Base-by-base conservation (phyloP, 306 rosid species). In the Ammopiptanthus mongolicus region DNA sequence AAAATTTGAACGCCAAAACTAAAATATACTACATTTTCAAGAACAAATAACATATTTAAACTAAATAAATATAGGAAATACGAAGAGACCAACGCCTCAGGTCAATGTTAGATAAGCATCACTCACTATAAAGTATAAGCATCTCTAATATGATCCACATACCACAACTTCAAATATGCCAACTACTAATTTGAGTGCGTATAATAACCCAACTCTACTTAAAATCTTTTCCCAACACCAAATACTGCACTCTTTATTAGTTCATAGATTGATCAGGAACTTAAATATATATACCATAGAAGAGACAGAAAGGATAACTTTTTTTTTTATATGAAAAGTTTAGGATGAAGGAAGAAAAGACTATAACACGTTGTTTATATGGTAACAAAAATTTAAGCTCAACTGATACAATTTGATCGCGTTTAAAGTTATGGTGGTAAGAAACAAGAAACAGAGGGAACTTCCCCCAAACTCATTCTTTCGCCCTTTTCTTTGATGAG, bases 401-500 rank as follows among this genome's bases (percentile, higher is more conserved):
- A 61, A 19, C 37, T 7, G 31, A 36, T 36, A 65, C 15, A 74
- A 50, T 63, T 75, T 48, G 51, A 46, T 62, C 56, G 34, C 25
- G 62, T 11, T 13, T 61, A 13, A 42, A 17, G 46, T 8, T 47
- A 36, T 57, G 56, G 66, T 57, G 34, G 41, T 19, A 60, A 37
- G 66, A 37, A 68, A 59, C 33, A 22, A 47, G 34, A 47, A 63
- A 59, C 55, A 52, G 4, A 10, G 33, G 31, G 51, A 73, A 36
- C 58, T 65, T 59, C 28, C 25, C 72, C 78, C 17, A 28, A 15
- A 19, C 74, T 76, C 78, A 65, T 64, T 62, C 48, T 48, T 36
- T 19, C 39, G 23, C 73, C n/a, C n/a, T n/a, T n/a, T n/a, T 77
- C 59, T 52, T 23, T 21, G 50, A 50, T 46, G 34, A 60, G 12